phyloP scores from a whole-genome alignment of 345 rosid species.

The Populus deltoides region DNA sequence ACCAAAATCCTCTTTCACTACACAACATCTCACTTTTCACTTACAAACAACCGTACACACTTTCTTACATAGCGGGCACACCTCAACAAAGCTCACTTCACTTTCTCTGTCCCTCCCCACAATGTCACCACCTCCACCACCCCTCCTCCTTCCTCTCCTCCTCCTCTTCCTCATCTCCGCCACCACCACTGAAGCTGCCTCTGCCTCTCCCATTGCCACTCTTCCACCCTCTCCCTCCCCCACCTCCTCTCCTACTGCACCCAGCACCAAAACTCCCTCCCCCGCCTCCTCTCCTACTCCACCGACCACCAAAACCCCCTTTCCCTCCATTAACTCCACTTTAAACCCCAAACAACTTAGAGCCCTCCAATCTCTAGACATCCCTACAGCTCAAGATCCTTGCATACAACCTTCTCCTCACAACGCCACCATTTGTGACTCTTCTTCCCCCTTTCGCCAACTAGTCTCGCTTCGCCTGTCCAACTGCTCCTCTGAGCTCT shows the following conservation, averaged over 20 bases:
- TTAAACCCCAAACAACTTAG: conserved; percentile 74
- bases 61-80: background rate
- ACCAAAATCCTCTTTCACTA: background rate
- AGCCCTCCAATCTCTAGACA: conserved; percentile 70
- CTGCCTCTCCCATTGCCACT: background rate
- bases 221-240: conserved; percentile 31
- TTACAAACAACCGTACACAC: background rate
- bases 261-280: conserved; percentile 23
- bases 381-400: conserved; percentile 66
- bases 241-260: conserved; percentile 20
- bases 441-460: conserved; percentile 66
- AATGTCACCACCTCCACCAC: conserved; percentile 33
- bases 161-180: conserved; percentile 21
- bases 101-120: conserved; percentile 22
- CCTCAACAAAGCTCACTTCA: conserved; percentile 5
- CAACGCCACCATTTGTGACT: conserved; percentile 55
- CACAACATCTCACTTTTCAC: background rate
- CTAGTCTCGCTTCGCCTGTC: conserved; percentile 68
- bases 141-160: conserved; percentile 22
- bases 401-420: conserved; percentile 45
- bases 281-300: conserved; percentile 20
- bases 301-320: conserved; percentile 14
- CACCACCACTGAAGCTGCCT: conserved; percentile 20
- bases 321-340: conserved; percentile 39
- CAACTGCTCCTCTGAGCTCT: conserved; percentile 64